Evolutionary conservation across 176 grass and related monocot species (phyloP).

Genomic region (Echinochloa phyllopogon): DNA sequence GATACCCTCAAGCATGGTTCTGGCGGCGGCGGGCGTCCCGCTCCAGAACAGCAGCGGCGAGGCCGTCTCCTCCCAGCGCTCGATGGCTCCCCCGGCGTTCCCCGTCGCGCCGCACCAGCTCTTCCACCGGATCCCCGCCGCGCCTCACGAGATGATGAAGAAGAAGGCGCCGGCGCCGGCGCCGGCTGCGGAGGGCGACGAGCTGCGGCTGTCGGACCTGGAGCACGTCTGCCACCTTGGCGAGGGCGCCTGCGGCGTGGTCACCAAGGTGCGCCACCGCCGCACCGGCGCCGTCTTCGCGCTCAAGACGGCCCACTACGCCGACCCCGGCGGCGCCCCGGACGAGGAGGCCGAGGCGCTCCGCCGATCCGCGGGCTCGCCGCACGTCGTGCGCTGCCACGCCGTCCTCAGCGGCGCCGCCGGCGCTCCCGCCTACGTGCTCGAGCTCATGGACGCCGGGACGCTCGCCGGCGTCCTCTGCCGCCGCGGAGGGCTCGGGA

Average conservation of each 20-base stretch:
- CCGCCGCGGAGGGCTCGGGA: neutral
- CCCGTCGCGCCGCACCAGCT: slow-evolving; percentile 10
- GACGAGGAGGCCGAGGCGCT: slow-evolving; percentile 46
- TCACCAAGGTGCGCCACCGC: slow-evolving; percentile 58
- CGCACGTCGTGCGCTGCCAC: slow-evolving; percentile 52
- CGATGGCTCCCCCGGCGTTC: neutral
- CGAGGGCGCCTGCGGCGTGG: slow-evolving; percentile 45
- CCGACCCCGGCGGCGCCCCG: neutral
- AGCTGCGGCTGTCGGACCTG: slow-evolving; percentile 43
- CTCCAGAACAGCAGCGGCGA: neutral
- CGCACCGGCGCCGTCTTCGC: slow-evolving; percentile 43
- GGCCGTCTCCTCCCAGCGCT: neutral
- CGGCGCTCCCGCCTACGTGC: slow-evolving; percentile 20
- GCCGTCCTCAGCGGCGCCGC: neutral
- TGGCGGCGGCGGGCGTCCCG: neutral
- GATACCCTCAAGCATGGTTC: neutral
- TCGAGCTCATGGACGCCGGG: slow-evolving; percentile 64
- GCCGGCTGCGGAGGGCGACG: neutral
- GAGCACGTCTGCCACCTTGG: slow-evolving; percentile 41
- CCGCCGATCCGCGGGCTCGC: slow-evolving; percentile 36
- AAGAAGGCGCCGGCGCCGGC: neutral
- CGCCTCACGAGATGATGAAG: neutral
- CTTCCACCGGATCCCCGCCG: neutral
- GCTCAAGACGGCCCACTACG: slow-evolving; percentile 47
- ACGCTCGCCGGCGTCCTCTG: slow-evolving; percentile 46